Conservation (phyloP, 148 eudicot genomes). For the Linanthus parryae region DNA sequence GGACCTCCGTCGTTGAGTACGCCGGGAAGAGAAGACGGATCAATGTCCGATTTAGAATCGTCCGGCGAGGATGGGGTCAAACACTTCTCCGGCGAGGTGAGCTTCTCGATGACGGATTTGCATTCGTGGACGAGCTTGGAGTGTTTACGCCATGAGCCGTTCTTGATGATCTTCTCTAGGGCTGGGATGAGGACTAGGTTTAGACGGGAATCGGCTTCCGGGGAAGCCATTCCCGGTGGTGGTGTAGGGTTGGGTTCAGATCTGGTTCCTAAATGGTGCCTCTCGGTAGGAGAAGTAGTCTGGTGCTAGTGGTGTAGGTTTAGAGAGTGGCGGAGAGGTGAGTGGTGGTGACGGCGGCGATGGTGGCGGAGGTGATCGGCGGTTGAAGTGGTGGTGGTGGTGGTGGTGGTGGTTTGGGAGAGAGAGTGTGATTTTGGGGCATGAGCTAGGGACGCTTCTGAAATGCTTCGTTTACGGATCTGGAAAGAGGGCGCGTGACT, state of each 20-base stretch:
- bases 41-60: slow-evolving; percentile 11
- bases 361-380: not conserved
- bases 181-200: slow-evolving; percentile 51
- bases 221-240: slow-evolving; percentile 71
- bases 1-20: slow-evolving; percentile 50
- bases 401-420: too few relatives aligned
- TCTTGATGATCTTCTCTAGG: slow-evolving; percentile 71
- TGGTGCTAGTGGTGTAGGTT: too few relatives aligned
- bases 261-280: not conserved
- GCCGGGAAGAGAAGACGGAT: slow-evolving; percentile 31
- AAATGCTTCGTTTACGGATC: too few relatives aligned
- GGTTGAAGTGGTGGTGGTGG: too few relatives aligned
- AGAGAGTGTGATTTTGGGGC: too few relatives aligned
- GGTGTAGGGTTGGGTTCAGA: slow-evolving; percentile 1
- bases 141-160: slow-evolving; percentile 70
- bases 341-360: not conserved
- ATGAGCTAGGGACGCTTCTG: too few relatives aligned
- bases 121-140: slow-evolving; percentile 67
- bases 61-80: slow-evolving; percentile 37
- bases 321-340: not conserved
- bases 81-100: slow-evolving; percentile 54
- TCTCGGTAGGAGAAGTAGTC: too few relatives aligned
- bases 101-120: slow-evolving; percentile 57
- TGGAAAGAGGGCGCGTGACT: too few relatives aligned
- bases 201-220: slow-evolving; percentile 93